Evolutionary conservation across 1,284 basidiomycete genomes (phyloP), one percentile per base, ranked within the genome.

Genomic region (Leccinum solheimii): DNA sequence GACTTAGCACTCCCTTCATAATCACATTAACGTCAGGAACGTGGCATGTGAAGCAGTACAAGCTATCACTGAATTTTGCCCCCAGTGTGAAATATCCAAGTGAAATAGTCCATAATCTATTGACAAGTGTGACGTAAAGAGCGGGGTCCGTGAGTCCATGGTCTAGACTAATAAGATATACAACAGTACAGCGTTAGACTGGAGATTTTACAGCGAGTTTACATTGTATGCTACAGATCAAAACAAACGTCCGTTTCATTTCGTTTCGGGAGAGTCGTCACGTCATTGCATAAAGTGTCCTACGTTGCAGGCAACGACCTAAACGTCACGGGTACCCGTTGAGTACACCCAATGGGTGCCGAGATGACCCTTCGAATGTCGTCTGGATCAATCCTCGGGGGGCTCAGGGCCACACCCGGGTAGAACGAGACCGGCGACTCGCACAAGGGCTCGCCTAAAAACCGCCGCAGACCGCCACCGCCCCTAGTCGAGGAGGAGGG

Each of bases 351-450:
- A 66, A 5, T 9, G 1, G 11, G 26, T 27, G 43, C 16, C 23
- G 50, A 5, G n/a, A 55, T 23, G 16, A 45, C 43, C 43, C 21
- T 27, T 55, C 30, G 5, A 16, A 30, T 59, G 13, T 52, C 48
- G 16, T 38, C 43, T 13, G 55, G 43, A 21, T 45, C 43, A 7
- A 45, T 45, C 43, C 10, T 45, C 43, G 43, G 43, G 43, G 43
- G 43, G 43, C 43, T 45, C 43, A 45, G 40, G n/a, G 40, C 10
- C 40, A 19, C 67, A 2, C 36, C 50, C 1, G 60, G 19, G 43
- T 49, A 23, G 6, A 69, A 62, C 61, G 53, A n/a, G 6, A 70
- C 68, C 23, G 68, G 68, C 2, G 68, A 69, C 13, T 72, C 69
- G 16, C 71, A 73, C 8, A 68, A 16, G 0, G 69, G 61, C 30